Percentiles rank a stretch among this genome's conserved stretches.
Evolutionary conservation across 371 early-diverging fungal genomes (phyloP).

Genomic region (Saksenaea vasiformis): DNA sequence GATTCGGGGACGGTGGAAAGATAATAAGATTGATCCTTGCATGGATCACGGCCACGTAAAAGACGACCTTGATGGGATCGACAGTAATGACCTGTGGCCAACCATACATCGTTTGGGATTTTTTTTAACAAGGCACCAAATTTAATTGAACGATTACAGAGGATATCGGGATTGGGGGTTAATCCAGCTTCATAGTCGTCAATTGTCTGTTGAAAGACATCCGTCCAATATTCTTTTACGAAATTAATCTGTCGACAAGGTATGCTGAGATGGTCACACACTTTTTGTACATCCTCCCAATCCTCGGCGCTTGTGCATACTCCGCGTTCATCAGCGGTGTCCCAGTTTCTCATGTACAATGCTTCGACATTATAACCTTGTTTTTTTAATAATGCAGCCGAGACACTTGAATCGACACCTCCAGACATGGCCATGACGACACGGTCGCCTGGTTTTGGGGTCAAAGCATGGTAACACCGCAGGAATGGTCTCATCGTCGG

Average conservation of each 20-base stretch:
- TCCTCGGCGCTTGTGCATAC: slow-evolving; percentile 79
- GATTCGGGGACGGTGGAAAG: slow-evolving; percentile 67
- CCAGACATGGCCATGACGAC: slow-evolving; percentile 87
- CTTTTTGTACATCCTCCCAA: slow-evolving; percentile 81
- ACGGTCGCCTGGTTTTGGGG: slow-evolving; percentile 6
- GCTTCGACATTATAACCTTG: slow-evolving; percentile 73
- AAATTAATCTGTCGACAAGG: slow-evolving; percentile 74
- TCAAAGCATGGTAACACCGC: background rate
- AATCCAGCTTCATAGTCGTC: slow-evolving; percentile 69
- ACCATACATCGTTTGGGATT: slow-evolving; percentile 50
- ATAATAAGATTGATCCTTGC: slow-evolving; percentile 94
- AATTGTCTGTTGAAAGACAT: slow-evolving; percentile 80
- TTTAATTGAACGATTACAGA: slow-evolving; percentile 90
- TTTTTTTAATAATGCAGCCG: slow-evolving; percentile 70
- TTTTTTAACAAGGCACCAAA: slow-evolving; percentile 80
- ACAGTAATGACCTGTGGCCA: slow-evolving; percentile 94
- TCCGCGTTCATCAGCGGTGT: slow-evolving; percentile 79
- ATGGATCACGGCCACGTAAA: slow-evolving; percentile 61
- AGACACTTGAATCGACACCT: slow-evolving; percentile 92
- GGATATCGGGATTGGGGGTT: slow-evolving; percentile 94
- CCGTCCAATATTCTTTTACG: slow-evolving; percentile 89
- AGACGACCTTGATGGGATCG: slow-evolving; percentile 34
- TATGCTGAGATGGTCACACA: slow-evolving; percentile 68
- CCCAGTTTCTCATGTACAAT: slow-evolving; percentile 96
- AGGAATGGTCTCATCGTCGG: background rate